These are phyloP conservation scores for Penicillium sp. DNA, from an alignment of 2,329 filamentous ascomycete species.

Conservation along the genomic window DNA sequence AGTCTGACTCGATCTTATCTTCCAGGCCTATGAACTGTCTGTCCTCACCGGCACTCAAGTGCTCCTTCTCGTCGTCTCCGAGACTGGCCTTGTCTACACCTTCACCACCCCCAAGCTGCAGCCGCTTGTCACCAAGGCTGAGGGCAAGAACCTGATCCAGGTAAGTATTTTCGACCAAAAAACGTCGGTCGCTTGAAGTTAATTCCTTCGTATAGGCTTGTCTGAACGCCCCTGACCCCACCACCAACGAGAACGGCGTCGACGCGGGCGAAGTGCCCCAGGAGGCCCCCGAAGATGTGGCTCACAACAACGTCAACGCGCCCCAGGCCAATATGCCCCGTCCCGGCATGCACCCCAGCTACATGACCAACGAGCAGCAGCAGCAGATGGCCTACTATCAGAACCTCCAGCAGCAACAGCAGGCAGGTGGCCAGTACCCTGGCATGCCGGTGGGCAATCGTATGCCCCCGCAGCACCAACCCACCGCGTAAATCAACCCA, in stretches of 20 bases:
- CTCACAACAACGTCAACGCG: constrained; percentile 68
- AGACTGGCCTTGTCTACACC: constrained; percentile 95
- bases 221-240: constrained; percentile 89
- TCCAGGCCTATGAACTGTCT: constrained; percentile 89
- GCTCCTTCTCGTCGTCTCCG: constrained; percentile 88
- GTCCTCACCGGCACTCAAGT: constrained; percentile 98
- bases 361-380: constrained; percentile 61
- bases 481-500: constrained; percentile 57
- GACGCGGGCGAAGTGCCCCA: constrained; percentile 66
- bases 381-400: constrained; percentile 78
- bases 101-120: constrained; percentile 98
- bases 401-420: constrained; percentile 69
- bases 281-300: constrained; percentile 86
- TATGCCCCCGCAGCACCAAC: constrained; percentile 76
- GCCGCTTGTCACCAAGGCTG: constrained; percentile 93
- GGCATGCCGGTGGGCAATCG: constrained; percentile 69
- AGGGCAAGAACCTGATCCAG: constrained; percentile 99
- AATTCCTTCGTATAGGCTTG: constrained; percentile 66
- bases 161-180: constrained; percentile 50
- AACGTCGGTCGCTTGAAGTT: constrained; percentile 6
- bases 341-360: constrained; percentile 64
- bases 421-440: constrained; percentile 63
- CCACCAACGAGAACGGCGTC: constrained; percentile 74
- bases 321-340: constrained; percentile 62
- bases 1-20: background rate